Conservation (phyloP, 179 eudicot genomes). For the Beta lomatogona region DNA sequence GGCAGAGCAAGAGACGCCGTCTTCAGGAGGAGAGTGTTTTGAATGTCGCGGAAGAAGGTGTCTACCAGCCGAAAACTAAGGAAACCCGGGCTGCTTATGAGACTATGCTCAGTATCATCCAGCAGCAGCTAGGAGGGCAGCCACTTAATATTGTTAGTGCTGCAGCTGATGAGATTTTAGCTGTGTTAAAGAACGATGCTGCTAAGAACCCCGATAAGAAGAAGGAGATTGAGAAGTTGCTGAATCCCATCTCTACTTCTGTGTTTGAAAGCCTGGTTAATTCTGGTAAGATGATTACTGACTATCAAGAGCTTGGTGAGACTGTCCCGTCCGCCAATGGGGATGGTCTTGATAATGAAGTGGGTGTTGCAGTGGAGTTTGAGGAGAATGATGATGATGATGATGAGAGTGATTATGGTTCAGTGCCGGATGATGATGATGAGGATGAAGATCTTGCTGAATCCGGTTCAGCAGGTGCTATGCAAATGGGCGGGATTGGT, state of each 20-base stretch:
- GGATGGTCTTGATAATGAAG: constrained; percentile 81
- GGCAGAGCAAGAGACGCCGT: constrained; percentile 70
- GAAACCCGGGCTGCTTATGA: constrained; percentile 96
- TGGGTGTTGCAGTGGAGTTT: constrained; percentile 98
- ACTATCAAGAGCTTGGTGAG: constrained; percentile 71
- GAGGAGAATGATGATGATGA: constrained; percentile 96
- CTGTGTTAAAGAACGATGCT: constrained; percentile 72
- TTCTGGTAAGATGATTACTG: constrained; percentile 78
- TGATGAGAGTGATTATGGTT: constrained; percentile 81
- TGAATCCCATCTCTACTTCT: constrained; percentile 55
- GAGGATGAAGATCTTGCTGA: constrained; percentile 80
- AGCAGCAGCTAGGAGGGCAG: constrained; percentile 89
- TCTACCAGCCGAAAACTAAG: constrained; percentile 89
- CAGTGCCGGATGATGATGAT: constrained; percentile 85
- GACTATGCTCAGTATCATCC: constrained; percentile 84
- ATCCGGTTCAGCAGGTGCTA: constrained; percentile 56
- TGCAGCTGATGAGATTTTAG: constrained; percentile 93
- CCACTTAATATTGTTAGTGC: constrained; percentile 73
- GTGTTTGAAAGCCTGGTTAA: constrained; percentile 77
- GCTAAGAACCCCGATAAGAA: constrained; percentile 76
- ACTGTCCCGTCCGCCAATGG: constrained; percentile 50
- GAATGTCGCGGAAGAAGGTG: constrained; percentile 72
- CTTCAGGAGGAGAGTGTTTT: constrained; percentile 88
- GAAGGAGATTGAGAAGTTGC: constrained; percentile 83
- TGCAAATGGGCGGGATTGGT: constrained; percentile 97